Evolutionary conservation across 768 basidiomycete genomes (phyloP).

Genomic region (Serendipita vermifera): DNA sequence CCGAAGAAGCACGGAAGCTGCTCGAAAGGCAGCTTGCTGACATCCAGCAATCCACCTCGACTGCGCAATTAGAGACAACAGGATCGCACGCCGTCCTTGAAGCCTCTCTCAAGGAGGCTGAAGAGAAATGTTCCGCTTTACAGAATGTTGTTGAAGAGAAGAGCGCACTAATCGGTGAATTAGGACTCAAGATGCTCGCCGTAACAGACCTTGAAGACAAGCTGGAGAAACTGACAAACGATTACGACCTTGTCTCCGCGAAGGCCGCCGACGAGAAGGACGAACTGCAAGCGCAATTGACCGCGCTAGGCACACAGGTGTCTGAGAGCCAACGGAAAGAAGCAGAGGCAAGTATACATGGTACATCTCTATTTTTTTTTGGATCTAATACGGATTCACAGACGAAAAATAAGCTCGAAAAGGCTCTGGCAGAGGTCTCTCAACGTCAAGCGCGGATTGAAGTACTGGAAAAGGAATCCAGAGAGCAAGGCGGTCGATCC

Average conservation of each 20-base stretch:
- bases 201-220: slow-evolving; percentile 2
- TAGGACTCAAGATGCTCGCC: not conserved
- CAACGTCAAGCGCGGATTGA: not conserved
- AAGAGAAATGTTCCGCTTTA: not conserved
- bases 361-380: not conserved
- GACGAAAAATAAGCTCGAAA: not conserved
- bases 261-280: not conserved
- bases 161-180: not conserved
- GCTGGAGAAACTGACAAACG: not conserved
- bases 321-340: not conserved
- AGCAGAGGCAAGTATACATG: slow-evolving; percentile 3
- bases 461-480: not conserved
- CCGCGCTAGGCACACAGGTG: not conserved
- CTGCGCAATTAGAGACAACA: not conserved
- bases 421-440: not conserved
- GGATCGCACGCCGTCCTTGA: not conserved
- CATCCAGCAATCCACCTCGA: not conserved
- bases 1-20: not conserved
- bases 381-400: not conserved
- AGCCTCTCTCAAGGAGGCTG: not conserved
- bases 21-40: not conserved
- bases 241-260: not conserved
- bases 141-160: not conserved
- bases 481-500: not conserved
- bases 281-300: not conserved